These are phyloP conservation scores for Podospora sp. DNA, from an alignment of 495 filamentous ascomycete species.

Conservation along the genomic window DNA sequence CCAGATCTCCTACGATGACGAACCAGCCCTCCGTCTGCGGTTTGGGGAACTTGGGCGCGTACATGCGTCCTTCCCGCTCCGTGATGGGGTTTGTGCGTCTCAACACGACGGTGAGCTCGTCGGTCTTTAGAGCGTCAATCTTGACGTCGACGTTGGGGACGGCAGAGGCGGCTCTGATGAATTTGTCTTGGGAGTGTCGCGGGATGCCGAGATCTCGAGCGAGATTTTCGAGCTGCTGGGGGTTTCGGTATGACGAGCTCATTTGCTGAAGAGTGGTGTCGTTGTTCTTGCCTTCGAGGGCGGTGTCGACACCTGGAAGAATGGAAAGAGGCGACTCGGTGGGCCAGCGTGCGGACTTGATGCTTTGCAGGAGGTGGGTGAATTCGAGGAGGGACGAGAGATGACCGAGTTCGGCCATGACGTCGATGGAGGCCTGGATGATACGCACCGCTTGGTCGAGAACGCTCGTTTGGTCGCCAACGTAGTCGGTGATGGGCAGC, in stretches of 20 bases:
- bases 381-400: conserved; percentile 72
- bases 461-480: conserved; percentile 82
- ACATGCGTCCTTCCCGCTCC: conserved; percentile 69
- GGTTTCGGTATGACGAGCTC: conserved; percentile 35
- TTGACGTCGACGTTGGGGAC: conserved; percentile 72
- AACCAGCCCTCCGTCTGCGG: conserved; percentile 95
- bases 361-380: conserved; percentile 83
- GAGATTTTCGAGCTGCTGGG: conserved; percentile 47
- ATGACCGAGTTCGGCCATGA: conserved; percentile 88
- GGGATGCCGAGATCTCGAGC: conserved; percentile 45
- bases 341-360: conserved; percentile 93
- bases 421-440: conserved; percentile 87
- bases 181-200: conserved; percentile 32
- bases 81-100: conserved; percentile 65
- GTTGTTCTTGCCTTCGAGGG: conserved; percentile 44
- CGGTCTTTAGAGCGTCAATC: conserved; percentile 60
- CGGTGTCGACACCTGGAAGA: conserved; percentile 70
- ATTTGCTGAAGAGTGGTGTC: conserved; percentile 40
- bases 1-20: conserved; percentile 67
- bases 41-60: conserved; percentile 88
- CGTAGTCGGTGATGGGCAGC: conserved; percentile 94
- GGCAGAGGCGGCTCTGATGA: conserved; percentile 60
- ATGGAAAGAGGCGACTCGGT: conserved; percentile 77
- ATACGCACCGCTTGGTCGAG: conserved; percentile 97
- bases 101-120: conserved; percentile 64